A percentile compares a stretch with the other conserved stretches of the same genome.
Conservation (phyloP, 371 early-diverging fungal genomes). For the Furculomyces boomerangus region DNA sequence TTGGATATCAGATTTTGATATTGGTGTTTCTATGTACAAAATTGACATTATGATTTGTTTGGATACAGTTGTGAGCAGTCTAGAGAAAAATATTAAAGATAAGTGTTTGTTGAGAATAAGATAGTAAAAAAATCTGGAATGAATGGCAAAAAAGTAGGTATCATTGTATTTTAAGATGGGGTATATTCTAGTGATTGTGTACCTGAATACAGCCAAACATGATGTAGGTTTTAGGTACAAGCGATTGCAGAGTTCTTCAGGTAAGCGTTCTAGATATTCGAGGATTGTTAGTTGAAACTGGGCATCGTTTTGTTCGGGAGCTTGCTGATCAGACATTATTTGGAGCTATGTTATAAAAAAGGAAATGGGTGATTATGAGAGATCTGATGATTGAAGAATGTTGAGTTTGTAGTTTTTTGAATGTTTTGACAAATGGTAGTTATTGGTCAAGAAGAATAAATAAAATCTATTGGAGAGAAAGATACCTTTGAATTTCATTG, state of each 20-base stretch:
- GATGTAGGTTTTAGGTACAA: conserved; percentile 80
- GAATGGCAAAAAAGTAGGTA: not conserved
- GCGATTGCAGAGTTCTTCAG: conserved; percentile 46
- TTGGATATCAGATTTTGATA: conserved; percentile 38
- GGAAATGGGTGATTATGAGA: not conserved
- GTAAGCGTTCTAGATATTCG: conserved; percentile 66
- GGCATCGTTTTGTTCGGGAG: not conserved
- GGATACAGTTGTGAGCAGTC: conserved; percentile 60
- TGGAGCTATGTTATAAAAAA: no score
- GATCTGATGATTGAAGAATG: not conserved
- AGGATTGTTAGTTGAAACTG: conserved; percentile 43
- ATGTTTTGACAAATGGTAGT: not conserved
- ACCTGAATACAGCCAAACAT: conserved; percentile 80
- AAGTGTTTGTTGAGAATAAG: not conserved
- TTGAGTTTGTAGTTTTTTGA: not conserved
- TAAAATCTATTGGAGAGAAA: no score
- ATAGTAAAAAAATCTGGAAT: not conserved
- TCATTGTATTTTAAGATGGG: not conserved
- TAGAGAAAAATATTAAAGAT: conserved; percentile 26
- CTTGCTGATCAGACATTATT: not conserved
- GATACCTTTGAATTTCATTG: no score
- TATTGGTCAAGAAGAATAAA: not conserved
- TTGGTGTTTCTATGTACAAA: conserved; percentile 47
- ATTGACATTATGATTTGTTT: conserved; percentile 82
- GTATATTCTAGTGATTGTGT: no score